Evolutionary conservation across 352 stramenopile species (phyloP).

Genomic region (Pythium grandisporangium): DNA sequence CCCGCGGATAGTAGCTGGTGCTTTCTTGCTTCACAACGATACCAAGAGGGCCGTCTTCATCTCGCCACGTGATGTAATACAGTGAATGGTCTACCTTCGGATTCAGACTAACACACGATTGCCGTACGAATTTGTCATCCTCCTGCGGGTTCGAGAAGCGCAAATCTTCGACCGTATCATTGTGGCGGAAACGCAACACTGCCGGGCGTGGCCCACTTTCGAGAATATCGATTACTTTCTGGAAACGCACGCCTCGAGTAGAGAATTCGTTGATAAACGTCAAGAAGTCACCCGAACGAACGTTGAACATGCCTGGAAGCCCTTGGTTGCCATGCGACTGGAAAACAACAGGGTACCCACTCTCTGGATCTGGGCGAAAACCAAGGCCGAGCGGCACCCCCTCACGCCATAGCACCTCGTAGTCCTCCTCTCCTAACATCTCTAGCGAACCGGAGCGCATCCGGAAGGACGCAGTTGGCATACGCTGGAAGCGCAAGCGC

Average conservation of each 20-base stretch:
- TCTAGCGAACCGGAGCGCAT: slow-evolving; percentile 62
- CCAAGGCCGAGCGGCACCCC: slow-evolving; percentile 73
- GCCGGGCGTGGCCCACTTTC: slow-evolving; percentile 68
- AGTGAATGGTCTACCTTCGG: slow-evolving; percentile 77
- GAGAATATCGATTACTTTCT: slow-evolving; percentile 83
- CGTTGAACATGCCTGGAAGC: slow-evolving; percentile 81
- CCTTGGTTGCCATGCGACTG: slow-evolving; percentile 70
- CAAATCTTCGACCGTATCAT: slow-evolving; percentile 54
- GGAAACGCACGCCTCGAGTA: slow-evolving; percentile 69
- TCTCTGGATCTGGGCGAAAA: slow-evolving; percentile 71
- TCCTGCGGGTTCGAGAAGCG: slow-evolving; percentile 61
- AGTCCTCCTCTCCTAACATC: slow-evolving; percentile 76
- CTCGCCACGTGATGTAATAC: slow-evolving; percentile 88
- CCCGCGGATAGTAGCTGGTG: slow-evolving; percentile 78
- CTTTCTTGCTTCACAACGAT: slow-evolving; percentile 85
- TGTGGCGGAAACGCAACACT: slow-evolving; percentile 79
- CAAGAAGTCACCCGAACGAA: slow-evolving; percentile 66
- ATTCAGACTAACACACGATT: slow-evolving; percentile 71
- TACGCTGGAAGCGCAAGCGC: slow-evolving; percentile 60
- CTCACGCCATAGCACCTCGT: slow-evolving; percentile 82
- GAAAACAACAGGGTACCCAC: slow-evolving; percentile 65
- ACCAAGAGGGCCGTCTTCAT: slow-evolving; percentile 74
- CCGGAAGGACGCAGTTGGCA: slow-evolving; percentile 59
- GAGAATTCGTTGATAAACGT: slow-evolving; percentile 86
- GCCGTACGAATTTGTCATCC: slow-evolving; percentile 47